Percentiles rank a stretch among this genome's conserved stretches.
phyloP scores from a whole-genome alignment of 2,329 filamentous ascomycete species.

The Coleophoma crateriformis region DNA sequence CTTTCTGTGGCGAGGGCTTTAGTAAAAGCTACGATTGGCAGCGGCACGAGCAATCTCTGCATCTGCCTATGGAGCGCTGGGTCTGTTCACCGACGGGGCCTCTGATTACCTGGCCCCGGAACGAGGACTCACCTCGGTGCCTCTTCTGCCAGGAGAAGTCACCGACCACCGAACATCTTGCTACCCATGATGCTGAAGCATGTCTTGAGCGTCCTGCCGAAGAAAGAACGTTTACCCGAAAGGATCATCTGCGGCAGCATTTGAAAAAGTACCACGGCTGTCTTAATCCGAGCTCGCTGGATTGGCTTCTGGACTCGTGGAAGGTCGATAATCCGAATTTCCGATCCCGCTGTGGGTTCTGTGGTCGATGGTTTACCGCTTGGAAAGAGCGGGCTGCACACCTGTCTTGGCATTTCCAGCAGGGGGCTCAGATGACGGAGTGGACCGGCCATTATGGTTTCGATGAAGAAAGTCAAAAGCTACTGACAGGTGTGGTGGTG shows the following conservation, averaged over 20 bases:
- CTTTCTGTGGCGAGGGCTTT: conserved; percentile 60
- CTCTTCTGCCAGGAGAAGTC: neutral
- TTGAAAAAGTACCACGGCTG: conserved; percentile 40
- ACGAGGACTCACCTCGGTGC: neutral
- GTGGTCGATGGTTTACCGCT: neutral
- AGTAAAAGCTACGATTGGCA: conserved; percentile 61
- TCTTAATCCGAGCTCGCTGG: neutral
- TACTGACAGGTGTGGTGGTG: too few relatives aligned
- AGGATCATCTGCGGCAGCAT: conserved; percentile 59
- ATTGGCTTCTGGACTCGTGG: neutral
- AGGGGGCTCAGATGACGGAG: neutral
- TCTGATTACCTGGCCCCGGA: neutral
- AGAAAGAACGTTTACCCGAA: conserved; percentile 58
- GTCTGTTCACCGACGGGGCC: conserved; percentile 50
- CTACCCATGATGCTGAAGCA: conserved; percentile 17
- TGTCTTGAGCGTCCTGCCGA: conserved; percentile 58
- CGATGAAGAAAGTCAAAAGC: neutral
- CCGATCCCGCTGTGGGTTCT: neutral
- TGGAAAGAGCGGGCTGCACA: neutral
- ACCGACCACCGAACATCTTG: neutral
- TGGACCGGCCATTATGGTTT: neutral
- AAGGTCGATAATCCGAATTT: neutral
- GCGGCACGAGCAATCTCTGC: conserved; percentile 60
- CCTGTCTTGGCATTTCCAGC: neutral
- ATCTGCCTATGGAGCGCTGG: conserved; percentile 56